These are phyloP conservation scores for Salix koriyanagi DNA, from an alignment of 345 rosid species.

Conservation along the genomic window DNA sequence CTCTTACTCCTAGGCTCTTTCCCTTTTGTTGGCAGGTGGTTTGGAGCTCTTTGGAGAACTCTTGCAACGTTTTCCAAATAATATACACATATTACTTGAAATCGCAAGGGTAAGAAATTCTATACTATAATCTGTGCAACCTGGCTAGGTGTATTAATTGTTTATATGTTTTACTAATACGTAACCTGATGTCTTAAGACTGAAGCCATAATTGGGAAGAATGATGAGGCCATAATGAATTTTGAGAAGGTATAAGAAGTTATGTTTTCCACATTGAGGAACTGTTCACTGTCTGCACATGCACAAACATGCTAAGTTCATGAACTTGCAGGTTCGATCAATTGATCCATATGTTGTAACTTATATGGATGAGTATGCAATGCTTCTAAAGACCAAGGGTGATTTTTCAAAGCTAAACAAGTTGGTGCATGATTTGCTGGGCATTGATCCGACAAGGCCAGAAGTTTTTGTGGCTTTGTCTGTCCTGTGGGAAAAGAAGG, in stretches of 20 bases:
- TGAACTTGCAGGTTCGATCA: conserved; percentile 67
- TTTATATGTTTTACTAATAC: conserved; percentile 18
- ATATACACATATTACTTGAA: conserved; percentile 84
- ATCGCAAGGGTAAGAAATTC: conserved; percentile 75
- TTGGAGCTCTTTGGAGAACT: conserved; percentile 82
- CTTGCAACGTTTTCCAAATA: conserved; percentile 84
- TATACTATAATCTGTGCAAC: conserved; percentile 3
- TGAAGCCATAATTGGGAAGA: conserved; percentile 94
- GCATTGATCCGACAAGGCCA: conserved; percentile 76
- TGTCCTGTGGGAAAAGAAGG: conserved; percentile 82
- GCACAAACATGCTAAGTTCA: background rate
- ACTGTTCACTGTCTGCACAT: background rate
- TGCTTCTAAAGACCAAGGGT: conserved; percentile 82
- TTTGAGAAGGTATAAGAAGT: conserved; percentile 71
- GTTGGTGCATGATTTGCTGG: conserved; percentile 85
- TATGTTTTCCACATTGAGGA: conserved; percentile 5
- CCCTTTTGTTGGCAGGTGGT: conserved; percentile 55
- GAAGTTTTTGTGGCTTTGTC: conserved; percentile 90
- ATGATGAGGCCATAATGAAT: conserved; percentile 77
- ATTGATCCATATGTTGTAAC: conserved; percentile 80
- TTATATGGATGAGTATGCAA: conserved; percentile 97
- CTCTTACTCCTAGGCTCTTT: background rate
- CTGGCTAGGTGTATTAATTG: background rate
- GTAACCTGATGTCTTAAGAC: conserved; percentile 44
- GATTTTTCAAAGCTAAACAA: conserved; percentile 79